These are phyloP conservation scores for Phytophthora brassicae DNA, from an alignment of 352 stramenopile genomes.

Conservation along the genomic window DNA sequence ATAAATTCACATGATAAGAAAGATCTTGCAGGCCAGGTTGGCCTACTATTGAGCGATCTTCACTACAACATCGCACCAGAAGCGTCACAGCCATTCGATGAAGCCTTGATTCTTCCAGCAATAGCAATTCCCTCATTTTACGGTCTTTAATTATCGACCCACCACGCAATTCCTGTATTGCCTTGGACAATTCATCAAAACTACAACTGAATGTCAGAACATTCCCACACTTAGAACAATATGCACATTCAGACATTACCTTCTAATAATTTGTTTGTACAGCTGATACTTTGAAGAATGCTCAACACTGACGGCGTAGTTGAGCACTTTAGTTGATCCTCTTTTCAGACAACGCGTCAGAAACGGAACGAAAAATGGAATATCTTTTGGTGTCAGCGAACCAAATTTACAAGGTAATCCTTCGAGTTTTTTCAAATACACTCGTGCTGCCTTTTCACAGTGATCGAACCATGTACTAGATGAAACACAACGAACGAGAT, in stretches of 20 bases:
- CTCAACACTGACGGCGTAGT: slow-evolving; percentile 35
- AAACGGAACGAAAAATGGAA: slow-evolving; percentile 32
- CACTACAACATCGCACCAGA: slow-evolving; percentile 14
- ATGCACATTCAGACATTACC: slow-evolving; percentile 25
- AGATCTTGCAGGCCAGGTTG: slow-evolving; percentile 19
- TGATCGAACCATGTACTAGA: slow-evolving; percentile 15
- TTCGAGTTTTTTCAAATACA: slow-evolving; percentile 48
- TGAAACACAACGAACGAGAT: slow-evolving; percentile 20
- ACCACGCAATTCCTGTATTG: slow-evolving; percentile 24
- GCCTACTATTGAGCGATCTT: neutral
- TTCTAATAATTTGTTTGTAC: slow-evolving; percentile 37
- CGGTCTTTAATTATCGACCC: slow-evolving; percentile 6
- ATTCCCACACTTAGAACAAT: slow-evolving; percentile 4
- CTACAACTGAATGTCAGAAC: slow-evolving; percentile 30
- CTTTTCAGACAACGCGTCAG: slow-evolving; percentile 46
- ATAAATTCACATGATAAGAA: slow-evolving; percentile 27
- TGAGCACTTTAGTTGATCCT: slow-evolving; percentile 44
- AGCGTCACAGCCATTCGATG: slow-evolving; percentile 47
- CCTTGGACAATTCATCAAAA: slow-evolving; percentile 32
- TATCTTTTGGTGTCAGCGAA: slow-evolving; percentile 1
- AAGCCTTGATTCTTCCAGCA: slow-evolving; percentile 47
- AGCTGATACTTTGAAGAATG: slow-evolving; percentile 27
- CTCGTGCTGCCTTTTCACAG: slow-evolving; percentile 36
- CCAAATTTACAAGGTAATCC: slow-evolving; percentile 20
- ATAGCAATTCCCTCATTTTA: slow-evolving; percentile 29